These are phyloP conservation scores for Cystobasidium sp. DNA, from an alignment of 1,284 basidiomycete genomes.

Conservation along the genomic window DNA sequence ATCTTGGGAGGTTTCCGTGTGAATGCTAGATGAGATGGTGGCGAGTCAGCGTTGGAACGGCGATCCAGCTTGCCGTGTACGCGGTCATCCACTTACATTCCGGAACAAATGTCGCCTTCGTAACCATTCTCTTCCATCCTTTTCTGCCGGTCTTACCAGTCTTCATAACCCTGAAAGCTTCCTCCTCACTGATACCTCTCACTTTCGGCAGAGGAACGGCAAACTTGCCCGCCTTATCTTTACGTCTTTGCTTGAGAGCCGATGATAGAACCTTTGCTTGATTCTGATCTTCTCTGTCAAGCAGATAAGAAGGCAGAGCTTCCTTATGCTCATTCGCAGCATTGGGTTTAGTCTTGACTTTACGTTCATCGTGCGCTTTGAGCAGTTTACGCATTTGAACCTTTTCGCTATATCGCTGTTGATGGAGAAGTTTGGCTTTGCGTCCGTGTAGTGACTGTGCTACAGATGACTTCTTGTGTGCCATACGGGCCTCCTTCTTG, in stretches of 20 bases:
- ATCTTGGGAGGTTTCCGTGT: slow-evolving; percentile 99
- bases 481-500: slow-evolving; percentile 87
- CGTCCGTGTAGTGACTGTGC: slow-evolving; percentile 95
- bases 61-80: background rate
- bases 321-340: slow-evolving; percentile 62
- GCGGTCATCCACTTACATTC: slow-evolving; percentile 39
- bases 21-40: slow-evolving; percentile 63
- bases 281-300: slow-evolving; percentile 95
- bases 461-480: slow-evolving; percentile 81
- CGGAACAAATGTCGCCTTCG: slow-evolving; percentile 98
- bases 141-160: slow-evolving; percentile 97
- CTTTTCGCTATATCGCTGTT: slow-evolving; percentile 94
- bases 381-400: slow-evolving; percentile 99
- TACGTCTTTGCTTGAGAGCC: slow-evolving; percentile 97
- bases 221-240: slow-evolving; percentile 98
- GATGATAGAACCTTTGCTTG: slow-evolving; percentile 97
- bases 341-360: slow-evolving; percentile 76
- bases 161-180: slow-evolving; percentile 99
- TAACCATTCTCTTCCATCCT: slow-evolving; percentile 98
- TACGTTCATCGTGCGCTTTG: slow-evolving; percentile 97
- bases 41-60: slow-evolving; percentile 4
- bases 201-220: slow-evolving; percentile 96
- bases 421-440: slow-evolving; percentile 96
- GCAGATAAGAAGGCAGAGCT: slow-evolving; percentile 89
- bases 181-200: slow-evolving; percentile 96